Evolutionary conservation across 2,329 filamentous ascomycete genomes (phyloP).

Genomic region (Fusarium multiceps): DNA sequence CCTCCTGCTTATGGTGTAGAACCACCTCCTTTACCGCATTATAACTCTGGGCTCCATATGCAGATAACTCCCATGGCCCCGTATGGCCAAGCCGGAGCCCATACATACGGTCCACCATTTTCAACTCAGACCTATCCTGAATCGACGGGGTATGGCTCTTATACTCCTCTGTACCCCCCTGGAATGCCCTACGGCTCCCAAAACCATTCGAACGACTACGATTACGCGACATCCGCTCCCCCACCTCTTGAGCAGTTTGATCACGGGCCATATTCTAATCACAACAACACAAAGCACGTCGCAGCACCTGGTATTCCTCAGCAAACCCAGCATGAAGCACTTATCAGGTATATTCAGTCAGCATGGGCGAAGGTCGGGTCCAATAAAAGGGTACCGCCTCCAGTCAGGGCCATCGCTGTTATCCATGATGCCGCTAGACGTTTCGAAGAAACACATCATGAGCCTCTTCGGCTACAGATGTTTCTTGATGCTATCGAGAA

Average conservation of each 20-base stretch:
- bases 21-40: constrained; percentile 7
- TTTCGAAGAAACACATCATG: constrained; percentile 67
- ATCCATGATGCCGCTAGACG: constrained; percentile 70
- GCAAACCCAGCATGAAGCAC: constrained; percentile 60
- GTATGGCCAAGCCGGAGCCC: constrained; percentile 19
- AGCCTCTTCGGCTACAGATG: constrained; percentile 66
- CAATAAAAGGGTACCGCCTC: constrained; percentile 70
- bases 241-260: constrained; percentile 2
- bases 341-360: constrained; percentile 67
- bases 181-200: constrained; percentile 7
- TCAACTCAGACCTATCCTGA: constrained; percentile 25
- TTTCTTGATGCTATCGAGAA: constrained; percentile 70
- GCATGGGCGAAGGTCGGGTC: constrained; percentile 71
- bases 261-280: constrained; percentile 14
- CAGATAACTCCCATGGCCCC: constrained; percentile 8
- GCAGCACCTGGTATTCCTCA: constrained; percentile 46
- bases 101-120: constrained; percentile 26
- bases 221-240: constrained; percentile 8
- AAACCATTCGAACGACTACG: constrained; percentile 13
- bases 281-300: not conserved
- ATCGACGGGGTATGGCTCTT: constrained; percentile 21
- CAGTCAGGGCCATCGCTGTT: constrained; percentile 71
- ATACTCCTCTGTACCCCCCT: constrained; percentile 17
- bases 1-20: constrained; percentile 30
- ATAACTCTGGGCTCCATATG: constrained; percentile 13